phyloP scores from a whole-genome alignment of 2,329 filamentous ascomycete species.

The Tolypocladium inflatum region DNA sequence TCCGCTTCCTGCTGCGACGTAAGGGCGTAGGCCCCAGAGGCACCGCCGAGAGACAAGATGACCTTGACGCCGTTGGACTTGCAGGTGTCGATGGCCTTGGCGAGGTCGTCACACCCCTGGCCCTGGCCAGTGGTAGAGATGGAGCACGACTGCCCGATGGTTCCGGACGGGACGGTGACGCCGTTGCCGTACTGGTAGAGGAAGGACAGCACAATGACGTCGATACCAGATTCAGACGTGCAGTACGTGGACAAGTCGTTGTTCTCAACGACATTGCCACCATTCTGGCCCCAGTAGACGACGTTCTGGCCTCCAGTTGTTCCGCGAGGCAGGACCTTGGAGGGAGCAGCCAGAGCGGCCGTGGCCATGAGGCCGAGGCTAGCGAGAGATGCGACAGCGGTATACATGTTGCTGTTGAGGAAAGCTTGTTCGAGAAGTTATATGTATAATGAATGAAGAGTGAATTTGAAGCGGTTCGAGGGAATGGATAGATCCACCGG shows the following conservation, averaged over 20 bases:
- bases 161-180: slow-evolving; percentile 25
- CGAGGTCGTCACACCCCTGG: slow-evolving; percentile 13
- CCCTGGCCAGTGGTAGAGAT: slow-evolving; percentile 21
- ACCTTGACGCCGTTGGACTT: slow-evolving; percentile 11
- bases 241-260: slow-evolving; percentile 29
- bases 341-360: slow-evolving; percentile 4
- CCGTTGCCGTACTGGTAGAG: slow-evolving; percentile 28
- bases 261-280: slow-evolving; percentile 19
- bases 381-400: slow-evolving; percentile 1
- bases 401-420: slow-evolving; percentile 9
- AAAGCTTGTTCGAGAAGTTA: background rate
- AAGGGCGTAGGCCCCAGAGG: slow-evolving; percentile 9
- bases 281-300: slow-evolving; percentile 19
- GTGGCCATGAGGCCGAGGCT: slow-evolving; percentile 9
- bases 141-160: slow-evolving; percentile 27
- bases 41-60: slow-evolving; percentile 9
- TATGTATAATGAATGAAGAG: background rate
- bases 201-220: slow-evolving; percentile 33
- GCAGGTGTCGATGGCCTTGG: slow-evolving; percentile 12
- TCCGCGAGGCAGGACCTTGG: background rate
- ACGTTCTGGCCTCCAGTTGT: slow-evolving; percentile 18
- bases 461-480: background rate
- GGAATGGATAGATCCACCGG: slow-evolving; percentile 1
- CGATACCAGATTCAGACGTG: slow-evolving; percentile 24
- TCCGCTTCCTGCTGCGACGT: slow-evolving; percentile 9